phyloP scores from a whole-genome alignment of 75 land plant species.

The Cupressus sempervirens region DNA sequence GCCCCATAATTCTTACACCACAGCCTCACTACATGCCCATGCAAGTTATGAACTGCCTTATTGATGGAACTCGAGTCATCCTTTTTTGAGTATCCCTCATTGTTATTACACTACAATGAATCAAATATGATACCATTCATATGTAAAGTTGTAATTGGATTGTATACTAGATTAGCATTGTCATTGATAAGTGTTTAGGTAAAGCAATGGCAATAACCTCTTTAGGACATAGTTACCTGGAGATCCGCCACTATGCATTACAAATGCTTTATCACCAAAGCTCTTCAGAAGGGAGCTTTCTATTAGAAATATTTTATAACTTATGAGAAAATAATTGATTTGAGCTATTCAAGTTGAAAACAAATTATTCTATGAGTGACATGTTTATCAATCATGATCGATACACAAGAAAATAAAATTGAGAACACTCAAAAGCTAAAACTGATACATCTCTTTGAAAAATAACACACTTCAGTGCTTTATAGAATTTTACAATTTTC shows the following conservation, averaged over 20 bases:
- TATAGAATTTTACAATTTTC: background rate
- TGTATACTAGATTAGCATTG: background rate
- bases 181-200: background rate
- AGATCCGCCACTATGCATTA: background rate
- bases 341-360: background rate
- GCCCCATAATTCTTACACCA: background rate
- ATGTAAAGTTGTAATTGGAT: background rate
- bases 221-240: background rate
- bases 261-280: background rate
- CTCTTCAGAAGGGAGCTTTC: too few species aligned
- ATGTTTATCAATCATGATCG: background rate
- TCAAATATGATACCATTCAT: too few species aligned
- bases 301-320: background rate
- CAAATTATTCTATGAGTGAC: background rate
- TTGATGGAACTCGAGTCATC: too few species aligned
- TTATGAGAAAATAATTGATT: background rate
- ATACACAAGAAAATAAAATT: background rate
- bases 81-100: background rate
- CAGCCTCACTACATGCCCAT: background rate
- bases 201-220: too few species aligned
- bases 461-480: background rate
- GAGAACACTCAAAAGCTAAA: background rate
- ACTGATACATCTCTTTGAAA: background rate
- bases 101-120: background rate
- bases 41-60: background rate